These are phyloP conservation scores for Cyberlindnera veronae DNA, from an alignment of 805 yeast species.

Conservation along the genomic window DNA sequence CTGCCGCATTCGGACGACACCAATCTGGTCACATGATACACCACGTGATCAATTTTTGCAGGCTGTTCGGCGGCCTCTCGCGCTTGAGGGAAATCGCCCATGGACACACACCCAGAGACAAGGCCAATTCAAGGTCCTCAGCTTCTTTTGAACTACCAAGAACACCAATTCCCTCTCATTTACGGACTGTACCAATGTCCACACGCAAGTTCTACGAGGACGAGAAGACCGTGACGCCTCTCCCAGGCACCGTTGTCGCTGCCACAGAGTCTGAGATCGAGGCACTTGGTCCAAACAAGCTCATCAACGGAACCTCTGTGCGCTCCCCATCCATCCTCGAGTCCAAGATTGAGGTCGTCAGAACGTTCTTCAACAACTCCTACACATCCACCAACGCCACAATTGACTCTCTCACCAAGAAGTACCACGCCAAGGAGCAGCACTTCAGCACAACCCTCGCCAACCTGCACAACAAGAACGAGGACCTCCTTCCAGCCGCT, in stretches of 20 bases:
- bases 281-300: slow-evolving; percentile 42
- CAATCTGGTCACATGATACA: no score
- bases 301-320: slow-evolving; percentile 54
- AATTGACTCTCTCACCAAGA: slow-evolving; percentile 45
- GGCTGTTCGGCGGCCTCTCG: no score
- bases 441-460: slow-evolving; percentile 60
- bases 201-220: slow-evolving; percentile 44
- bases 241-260: slow-evolving; percentile 48
- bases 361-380: slow-evolving; percentile 35
- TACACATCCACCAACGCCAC: slow-evolving; percentile 31
- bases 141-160: no score
- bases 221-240: slow-evolving; percentile 41
- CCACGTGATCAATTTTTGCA: no score
- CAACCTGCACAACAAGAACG: slow-evolving; percentile 57
- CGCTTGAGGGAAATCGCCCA: no score
- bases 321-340: slow-evolving; percentile 51
- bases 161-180: not conserved
- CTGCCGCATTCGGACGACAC: not conserved
- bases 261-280: slow-evolving; percentile 41
- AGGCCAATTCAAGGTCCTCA: no score
- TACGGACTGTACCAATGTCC: slow-evolving; percentile 5
- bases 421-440: slow-evolving; percentile 58
- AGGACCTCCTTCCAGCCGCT: slow-evolving; percentile 68
- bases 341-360: slow-evolving; percentile 41
- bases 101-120: no score